Conservation (phyloP, 192 early-diverging fungal genomes). For the Coemansia sp. region DNA sequence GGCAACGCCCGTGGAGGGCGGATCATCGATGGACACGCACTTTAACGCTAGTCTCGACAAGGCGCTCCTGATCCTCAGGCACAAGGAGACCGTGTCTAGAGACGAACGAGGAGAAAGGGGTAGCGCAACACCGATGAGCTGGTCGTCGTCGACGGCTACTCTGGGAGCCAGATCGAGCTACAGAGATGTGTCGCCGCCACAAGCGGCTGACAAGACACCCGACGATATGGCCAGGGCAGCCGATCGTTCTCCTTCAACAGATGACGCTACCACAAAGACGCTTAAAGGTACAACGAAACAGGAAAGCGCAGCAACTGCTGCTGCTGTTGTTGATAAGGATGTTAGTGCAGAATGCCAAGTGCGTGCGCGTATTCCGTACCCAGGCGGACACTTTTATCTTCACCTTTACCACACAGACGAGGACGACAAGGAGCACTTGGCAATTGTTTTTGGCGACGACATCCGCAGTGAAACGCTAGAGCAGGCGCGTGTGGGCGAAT, state of each 20-base stretch:
- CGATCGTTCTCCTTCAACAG: too few relatives aligned
- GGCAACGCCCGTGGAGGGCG: constrained; percentile 9
- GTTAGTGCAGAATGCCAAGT: constrained; percentile 53
- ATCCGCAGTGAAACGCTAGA: constrained; percentile 72
- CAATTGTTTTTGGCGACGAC: constrained; percentile 89
- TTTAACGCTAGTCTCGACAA: constrained; percentile 53
- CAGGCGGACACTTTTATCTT: constrained; percentile 75
- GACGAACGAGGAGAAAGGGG: constrained; percentile 2
- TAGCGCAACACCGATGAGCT: constrained; percentile 30
- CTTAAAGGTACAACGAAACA: too few relatives aligned
- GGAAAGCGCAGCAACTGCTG: too few relatives aligned
- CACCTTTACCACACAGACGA: constrained; percentile 81
- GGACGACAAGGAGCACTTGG: constrained; percentile 91
- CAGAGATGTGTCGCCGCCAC: background rate
- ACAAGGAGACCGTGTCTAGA: constrained; percentile 10
- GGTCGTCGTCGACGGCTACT: constrained; percentile 22
- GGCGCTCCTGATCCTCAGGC: constrained; percentile 38
- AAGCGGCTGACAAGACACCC: background rate
- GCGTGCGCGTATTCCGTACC: constrained; percentile 76
- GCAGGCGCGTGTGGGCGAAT: constrained; percentile 64
- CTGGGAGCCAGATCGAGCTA: background rate
- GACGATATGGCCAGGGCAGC: too few relatives aligned
- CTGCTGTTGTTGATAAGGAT: background rate
- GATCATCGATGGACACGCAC: constrained; percentile 29
- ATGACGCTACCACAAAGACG: too few relatives aligned